Conservation (phyloP, 73 alveolate species). For the Uronychia setigera region DNA sequence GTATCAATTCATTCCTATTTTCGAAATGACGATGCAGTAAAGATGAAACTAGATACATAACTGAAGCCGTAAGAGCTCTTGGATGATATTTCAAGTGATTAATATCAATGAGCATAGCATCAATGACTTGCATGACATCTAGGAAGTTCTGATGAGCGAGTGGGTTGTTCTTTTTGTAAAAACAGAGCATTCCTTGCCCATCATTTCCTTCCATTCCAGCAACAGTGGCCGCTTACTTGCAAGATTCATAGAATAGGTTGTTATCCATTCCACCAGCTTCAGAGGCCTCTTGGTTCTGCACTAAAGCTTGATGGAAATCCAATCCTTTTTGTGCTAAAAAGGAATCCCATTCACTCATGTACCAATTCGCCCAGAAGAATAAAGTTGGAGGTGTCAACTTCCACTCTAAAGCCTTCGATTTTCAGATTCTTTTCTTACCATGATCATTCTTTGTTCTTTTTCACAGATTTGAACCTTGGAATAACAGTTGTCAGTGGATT, state of each 20-base stretch:
- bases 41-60: background rate
- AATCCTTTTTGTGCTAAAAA: background rate
- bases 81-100: background rate
- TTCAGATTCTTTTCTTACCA: background rate
- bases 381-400: background rate
- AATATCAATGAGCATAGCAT: background rate
- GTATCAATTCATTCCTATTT: background rate
- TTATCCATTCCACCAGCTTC: no score
- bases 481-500: background rate
- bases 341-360: background rate
- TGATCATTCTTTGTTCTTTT: background rate
- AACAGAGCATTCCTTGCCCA: background rate
- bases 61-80: background rate
- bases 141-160: background rate
- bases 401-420: background rate
- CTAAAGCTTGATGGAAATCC: background rate
- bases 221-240: background rate
- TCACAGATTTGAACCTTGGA: background rate
- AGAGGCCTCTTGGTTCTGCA: no score
- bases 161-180: background rate
- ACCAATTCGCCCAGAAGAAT: background rate
- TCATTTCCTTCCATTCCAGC: background rate
- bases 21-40: background rate
- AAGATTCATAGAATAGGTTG: background rate
- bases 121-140: background rate